Evolutionary conservation across 768 basidiomycete species (phyloP), one percentile per base, ranked within the genome.

Genomic region (Trametes coccinea): DNA sequence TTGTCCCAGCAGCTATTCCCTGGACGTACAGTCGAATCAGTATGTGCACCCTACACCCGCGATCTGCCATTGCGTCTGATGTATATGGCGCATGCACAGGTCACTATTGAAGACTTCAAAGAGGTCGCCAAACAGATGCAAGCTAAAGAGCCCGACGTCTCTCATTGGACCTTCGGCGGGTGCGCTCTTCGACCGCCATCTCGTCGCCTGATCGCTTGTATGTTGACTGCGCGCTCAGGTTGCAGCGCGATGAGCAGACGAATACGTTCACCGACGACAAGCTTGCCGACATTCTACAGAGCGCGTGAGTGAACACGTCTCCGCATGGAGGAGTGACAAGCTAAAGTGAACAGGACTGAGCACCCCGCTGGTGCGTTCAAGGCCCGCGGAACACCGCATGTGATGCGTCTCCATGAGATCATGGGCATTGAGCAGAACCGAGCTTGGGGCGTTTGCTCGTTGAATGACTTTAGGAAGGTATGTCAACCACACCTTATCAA

Each of bases 361-460:
- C 81, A 87, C 62, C 82, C 87, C 46, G 92, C 91, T 8, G 86
- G 77, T 53, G 80, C 86, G 14, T 93, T 93, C 76, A 78, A 88
- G 57, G 92, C 92, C 22, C 84, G 89, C 17, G 84, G 88, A 5
- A 92, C 89, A 2, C 92, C 92, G 49, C 60, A 67, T 45, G 73
- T 82, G 49, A 89, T 93, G 87, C 84, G 82, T 45, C 69, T 92
- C 29, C 83, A 92, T 62, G 93, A 95, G 70, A 79, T 93, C 43
- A 89, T 94, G 89, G 90, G 90, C 44, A 93, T 94, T 48, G 85
- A 89, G 66, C 80, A 87, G 59, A 88, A 83, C 69, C 82, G 92
- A 33, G 65, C 70, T 22, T 95, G 92, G 92, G 92, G 91, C 49
- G 85, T 88, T 17, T 93, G 92, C 70, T 86, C 88, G 2, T 71